Base-by-base conservation (phyloP, 139 green algal species). In the Chlorella sp. region DNA sequence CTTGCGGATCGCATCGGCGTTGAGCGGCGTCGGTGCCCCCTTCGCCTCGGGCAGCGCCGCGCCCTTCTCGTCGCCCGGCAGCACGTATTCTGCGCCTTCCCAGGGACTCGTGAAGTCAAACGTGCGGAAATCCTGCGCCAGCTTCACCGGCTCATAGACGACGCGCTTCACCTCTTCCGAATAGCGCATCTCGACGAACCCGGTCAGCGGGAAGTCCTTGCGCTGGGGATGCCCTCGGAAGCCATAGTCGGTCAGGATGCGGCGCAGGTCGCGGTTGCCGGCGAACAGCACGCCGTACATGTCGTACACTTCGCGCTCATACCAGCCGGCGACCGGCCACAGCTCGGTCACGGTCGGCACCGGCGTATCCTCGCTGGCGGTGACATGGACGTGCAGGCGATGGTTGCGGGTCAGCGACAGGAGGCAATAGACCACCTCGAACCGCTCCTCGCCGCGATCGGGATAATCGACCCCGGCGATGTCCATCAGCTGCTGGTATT, bases 231-330 rank as follows among this genome's bases (percentile, higher is more conserved):
- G 94, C 23, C 95, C 95, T 78, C 96, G 91, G 94, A 94, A 98
- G 60, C 95, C 95, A 87, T 98, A 97, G 89, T 98, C 95, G 12
- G 95, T 98, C 26, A 98, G 88, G 87, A 98, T 95, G 81, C 95
- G 91, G 60, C 95, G 92, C 79, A 98, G 91, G 88, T 98, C 95
- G 25, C 94, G 94, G 82, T 98, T 94, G 73, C 92, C 91, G 38
- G 76, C 89, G 92, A 98, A 98, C 81, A 96, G 96, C 20, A 98
- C 86, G 30, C 95, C 95, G 88, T 95, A 98, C 95, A 98, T 98
- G 88, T 98, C 95, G 92, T 92, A 98, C 11, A 93, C 90, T 90
- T 98, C 95, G 72, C 92, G 86, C 85, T 95, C 92, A 80, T 81
- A 93, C 92, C 92, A 95, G 65, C 71, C 79, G 18, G 92, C 92